Percentiles rank a stretch among this genome's conserved stretches.
These are phyloP conservation scores for Neurospora sp. DNA, from an alignment of 495 filamentous ascomycete genomes.

Conservation along the genomic window DNA sequence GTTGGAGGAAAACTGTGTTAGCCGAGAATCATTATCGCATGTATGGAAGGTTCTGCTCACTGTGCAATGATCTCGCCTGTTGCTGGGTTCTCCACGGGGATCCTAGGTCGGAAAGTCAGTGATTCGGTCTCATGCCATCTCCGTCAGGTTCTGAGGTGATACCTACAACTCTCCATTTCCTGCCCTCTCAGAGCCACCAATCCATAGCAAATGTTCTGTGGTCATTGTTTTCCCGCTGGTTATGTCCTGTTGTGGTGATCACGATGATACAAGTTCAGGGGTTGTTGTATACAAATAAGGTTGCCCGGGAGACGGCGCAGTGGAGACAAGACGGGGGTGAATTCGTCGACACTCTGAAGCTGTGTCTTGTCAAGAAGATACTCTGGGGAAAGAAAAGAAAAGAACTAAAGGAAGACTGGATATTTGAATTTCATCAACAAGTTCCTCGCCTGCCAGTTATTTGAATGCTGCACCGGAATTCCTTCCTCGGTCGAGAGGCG, in stretches of 20 bases:
- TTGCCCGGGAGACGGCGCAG: background rate
- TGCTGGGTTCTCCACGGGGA: conserved; percentile 27
- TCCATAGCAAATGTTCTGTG: conserved; percentile 14
- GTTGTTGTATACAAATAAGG: background rate
- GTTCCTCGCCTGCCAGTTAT: background rate
- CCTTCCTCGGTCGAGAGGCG: background rate
- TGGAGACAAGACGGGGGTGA: background rate
- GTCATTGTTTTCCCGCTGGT: background rate
- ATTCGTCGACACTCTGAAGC: background rate
- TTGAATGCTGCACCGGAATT: background rate
- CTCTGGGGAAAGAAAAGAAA: background rate
- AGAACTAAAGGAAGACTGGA: background rate
- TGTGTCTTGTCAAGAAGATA: background rate
- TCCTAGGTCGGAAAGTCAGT: conserved; percentile 7
- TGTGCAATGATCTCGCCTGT: conserved; percentile 26
- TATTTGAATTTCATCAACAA: background rate
- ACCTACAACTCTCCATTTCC: conserved; percentile 20
- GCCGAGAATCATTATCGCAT: background rate
- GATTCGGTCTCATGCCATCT: background rate
- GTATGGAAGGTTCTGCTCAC: conserved; percentile 11
- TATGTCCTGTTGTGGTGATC: background rate
- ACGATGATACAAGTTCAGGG: background rate
- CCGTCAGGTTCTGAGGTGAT: background rate
- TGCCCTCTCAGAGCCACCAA: conserved; percentile 16
- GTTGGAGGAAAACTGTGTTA: conserved; percentile 5